These are phyloP conservation scores for Cucumis sativus DNA, from an alignment of 306 rosid species.

Conservation along the genomic window DNA sequence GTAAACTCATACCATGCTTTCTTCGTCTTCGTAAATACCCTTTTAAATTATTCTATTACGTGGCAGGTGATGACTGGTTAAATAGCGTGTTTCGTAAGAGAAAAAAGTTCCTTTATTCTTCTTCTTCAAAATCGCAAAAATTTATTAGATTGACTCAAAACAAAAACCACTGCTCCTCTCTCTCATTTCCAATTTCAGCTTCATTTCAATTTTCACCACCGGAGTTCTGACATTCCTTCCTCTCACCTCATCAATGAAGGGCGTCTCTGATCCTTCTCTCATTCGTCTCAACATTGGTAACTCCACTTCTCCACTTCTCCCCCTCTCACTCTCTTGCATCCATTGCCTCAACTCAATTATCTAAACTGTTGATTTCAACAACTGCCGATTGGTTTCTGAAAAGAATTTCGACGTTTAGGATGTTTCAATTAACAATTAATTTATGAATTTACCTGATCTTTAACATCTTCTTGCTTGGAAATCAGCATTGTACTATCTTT, in stretches of 20 bases:
- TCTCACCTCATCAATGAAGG: slow-evolving; percentile 10
- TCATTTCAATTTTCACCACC: background rate
- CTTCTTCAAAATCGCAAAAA: background rate
- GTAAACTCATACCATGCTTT: no score
- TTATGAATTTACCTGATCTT: background rate
- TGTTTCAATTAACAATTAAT: background rate
- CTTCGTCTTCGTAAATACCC: no score
- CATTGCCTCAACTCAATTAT: background rate
- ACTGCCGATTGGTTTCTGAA: slow-evolving; percentile 6
- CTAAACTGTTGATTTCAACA: background rate
- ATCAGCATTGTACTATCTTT: background rate
- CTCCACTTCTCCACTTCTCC: slow-evolving; percentile 3
- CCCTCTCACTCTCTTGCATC: background rate
- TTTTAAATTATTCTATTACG: background rate
- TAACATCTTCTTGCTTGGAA: background rate
- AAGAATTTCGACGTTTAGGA: background rate
- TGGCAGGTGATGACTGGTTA: background rate
- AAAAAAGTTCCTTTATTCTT: background rate
- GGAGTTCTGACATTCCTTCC: background rate
- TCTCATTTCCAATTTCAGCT: background rate
- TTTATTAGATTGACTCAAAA: no score
- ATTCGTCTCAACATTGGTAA: slow-evolving; percentile 71
- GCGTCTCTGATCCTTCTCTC: slow-evolving; percentile 27
- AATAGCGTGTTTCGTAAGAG: background rate
- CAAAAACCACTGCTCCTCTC: background rate